Evolutionary conservation across 73 alveolate genomes (phyloP).

Genomic region (Effrenium voratum): DNA sequence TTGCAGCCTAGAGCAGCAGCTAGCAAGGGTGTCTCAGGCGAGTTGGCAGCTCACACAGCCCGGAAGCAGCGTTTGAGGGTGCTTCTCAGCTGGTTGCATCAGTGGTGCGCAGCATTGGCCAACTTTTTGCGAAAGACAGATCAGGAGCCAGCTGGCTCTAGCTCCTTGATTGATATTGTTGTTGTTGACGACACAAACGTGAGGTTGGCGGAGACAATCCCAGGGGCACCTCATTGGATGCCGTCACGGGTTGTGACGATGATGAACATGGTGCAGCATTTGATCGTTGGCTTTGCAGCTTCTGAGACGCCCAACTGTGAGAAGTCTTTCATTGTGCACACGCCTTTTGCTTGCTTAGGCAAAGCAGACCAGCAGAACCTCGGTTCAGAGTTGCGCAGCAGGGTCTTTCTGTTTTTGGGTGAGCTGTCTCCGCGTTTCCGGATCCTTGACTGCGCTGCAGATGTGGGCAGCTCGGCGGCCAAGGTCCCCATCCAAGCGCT

Average conservation of each 20-base stretch:
- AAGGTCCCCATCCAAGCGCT: neutral
- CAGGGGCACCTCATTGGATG: neutral
- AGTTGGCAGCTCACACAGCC: neutral
- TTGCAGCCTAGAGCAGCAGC: neutral
- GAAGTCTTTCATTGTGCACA: neutral
- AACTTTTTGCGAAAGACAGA: neutral
- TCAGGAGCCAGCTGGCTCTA: neutral
- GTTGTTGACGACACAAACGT: constrained; percentile 31
- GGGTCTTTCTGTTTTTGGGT: neutral
- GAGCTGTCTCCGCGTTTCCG: neutral
- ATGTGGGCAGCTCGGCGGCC: neutral
- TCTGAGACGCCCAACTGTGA: neutral
- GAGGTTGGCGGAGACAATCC: neutral
- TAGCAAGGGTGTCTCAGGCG: neutral
- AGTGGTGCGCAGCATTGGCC: neutral
- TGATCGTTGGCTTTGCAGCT: neutral
- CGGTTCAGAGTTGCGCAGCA: neutral
- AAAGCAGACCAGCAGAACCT: neutral
- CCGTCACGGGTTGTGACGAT: neutral
- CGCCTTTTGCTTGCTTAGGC: neutral
- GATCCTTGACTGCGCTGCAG: neutral
- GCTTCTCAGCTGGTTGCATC: neutral
- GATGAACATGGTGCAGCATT: neutral
- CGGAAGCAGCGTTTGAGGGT: neutral
- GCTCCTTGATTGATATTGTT: neutral